Percentiles rank a stretch among this genome's conserved stretches.
These are phyloP conservation scores for Polygonum maritimum DNA, from an alignment of 148 eudicot species.

Conservation along the genomic window DNA sequence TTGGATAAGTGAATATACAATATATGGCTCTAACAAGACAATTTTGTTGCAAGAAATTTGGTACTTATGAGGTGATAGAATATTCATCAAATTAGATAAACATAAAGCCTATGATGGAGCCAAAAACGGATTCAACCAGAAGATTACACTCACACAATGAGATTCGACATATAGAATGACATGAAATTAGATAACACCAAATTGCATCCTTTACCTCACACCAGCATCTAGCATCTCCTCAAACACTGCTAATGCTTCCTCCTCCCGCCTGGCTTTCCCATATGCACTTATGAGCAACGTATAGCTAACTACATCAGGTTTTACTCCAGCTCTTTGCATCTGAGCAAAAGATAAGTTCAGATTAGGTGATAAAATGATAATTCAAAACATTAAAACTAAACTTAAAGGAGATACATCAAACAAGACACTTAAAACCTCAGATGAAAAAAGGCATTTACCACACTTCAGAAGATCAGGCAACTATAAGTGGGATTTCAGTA, in stretches of 20 bases:
- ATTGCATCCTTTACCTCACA: slow-evolving; percentile 48
- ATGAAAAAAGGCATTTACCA: background rate
- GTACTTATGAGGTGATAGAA: background rate
- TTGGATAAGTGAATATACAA: background rate
- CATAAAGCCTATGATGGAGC: background rate
- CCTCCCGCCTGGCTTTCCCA: slow-evolving; percentile 95
- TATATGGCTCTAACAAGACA: background rate
- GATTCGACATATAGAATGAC: background rate
- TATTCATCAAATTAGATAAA: background rate
- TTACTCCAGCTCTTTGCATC: slow-evolving; percentile 85
- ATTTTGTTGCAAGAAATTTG: background rate
- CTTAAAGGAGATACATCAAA: background rate
- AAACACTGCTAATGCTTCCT: slow-evolving; percentile 91
- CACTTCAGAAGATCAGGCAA: background rate
- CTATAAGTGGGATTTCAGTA: background rate
- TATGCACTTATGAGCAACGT: slow-evolving; percentile 79
- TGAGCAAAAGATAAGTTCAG: slow-evolving; percentile 12
- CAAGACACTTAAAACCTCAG: background rate
- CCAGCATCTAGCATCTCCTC: slow-evolving; percentile 99
- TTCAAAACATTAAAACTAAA: background rate
- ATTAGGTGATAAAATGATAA: background rate
- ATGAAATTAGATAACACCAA: background rate
- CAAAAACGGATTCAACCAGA: background rate
- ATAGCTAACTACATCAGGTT: slow-evolving; percentile 93
- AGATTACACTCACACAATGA: background rate